These are phyloP conservation scores for Neurospora sp. DNA, from an alignment of 495 filamentous ascomycete species.

Conservation along the genomic window DNA sequence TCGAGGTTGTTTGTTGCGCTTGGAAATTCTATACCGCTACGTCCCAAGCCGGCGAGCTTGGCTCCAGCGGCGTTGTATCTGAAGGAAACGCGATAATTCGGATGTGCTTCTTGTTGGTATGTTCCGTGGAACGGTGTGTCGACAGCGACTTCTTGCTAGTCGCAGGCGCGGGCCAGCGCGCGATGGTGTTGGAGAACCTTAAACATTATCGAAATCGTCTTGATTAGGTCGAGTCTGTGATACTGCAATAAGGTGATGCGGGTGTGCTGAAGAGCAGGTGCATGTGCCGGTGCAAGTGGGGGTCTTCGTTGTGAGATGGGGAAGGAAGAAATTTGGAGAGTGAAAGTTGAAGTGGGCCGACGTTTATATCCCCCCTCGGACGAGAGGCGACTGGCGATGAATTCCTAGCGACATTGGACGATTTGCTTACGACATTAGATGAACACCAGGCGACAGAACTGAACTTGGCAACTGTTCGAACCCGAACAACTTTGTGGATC, in stretches of 20 bases:
- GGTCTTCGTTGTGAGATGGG: not conserved
- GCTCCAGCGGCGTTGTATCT: too few species aligned
- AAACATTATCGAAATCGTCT: not conserved
- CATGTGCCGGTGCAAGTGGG: not conserved
- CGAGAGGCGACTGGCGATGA: not conserved
- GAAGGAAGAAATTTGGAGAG: not conserved
- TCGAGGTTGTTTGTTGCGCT: not conserved
- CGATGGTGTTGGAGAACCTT: not conserved
- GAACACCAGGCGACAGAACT: not conserved
- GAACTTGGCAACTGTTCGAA: not conserved
- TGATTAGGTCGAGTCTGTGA: not conserved
- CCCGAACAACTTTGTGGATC: not conserved
- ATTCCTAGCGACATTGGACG: not conserved
- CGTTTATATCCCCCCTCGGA: not conserved
- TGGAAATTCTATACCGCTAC: too few species aligned
- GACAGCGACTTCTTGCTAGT: not conserved
- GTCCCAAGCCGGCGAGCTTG: too few species aligned
- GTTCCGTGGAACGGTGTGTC: accelerated
- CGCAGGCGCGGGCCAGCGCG: not conserved
- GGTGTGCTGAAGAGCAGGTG: not conserved
- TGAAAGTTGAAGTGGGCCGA: not conserved
- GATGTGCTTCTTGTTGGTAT: not conserved
- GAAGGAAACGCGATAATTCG: not conserved
- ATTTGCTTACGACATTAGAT: not conserved
- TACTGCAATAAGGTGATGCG: not conserved